These are phyloP conservation scores for Chalciporus chontae DNA, from an alignment of 768 basidiomycete species.

Conservation along the genomic window DNA sequence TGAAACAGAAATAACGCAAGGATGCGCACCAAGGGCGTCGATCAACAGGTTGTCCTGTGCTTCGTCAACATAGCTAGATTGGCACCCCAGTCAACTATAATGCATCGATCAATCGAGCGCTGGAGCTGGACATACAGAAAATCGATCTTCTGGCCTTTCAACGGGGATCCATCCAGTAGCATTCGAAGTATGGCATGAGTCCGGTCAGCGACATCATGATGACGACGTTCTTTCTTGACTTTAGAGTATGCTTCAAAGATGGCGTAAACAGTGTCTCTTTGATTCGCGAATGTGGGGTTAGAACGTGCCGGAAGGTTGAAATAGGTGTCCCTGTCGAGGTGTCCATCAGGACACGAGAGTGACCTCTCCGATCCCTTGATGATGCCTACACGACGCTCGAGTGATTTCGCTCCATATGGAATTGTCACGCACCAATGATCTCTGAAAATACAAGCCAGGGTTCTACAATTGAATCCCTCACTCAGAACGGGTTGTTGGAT, in stretches of 20 bases:
- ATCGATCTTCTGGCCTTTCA: constrained; percentile 47
- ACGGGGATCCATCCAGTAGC: constrained; percentile 23
- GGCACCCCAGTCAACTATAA: background rate
- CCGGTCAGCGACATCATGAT: constrained; percentile 62
- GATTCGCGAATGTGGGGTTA: constrained; percentile 51
- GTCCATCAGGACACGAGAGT: constrained; percentile 30
- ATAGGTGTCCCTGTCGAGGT: constrained; percentile 46
- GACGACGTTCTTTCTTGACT: constrained; percentile 38
- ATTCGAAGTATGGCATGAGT: constrained; percentile 47
- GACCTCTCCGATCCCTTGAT: constrained; percentile 68
- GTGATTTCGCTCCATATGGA: background rate
- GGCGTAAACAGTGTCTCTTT: constrained; percentile 46
- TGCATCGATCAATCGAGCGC: background rate
- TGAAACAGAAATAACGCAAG: background rate
- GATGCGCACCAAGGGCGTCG: constrained; percentile 50
- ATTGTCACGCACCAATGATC: constrained; percentile 48
- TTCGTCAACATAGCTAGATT: constrained; percentile 61
- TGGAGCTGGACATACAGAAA: constrained; percentile 42
- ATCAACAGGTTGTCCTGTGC: constrained; percentile 70
- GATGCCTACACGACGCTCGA: constrained; percentile 37
- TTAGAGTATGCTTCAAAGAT: constrained; percentile 52
- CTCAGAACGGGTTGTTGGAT: background rate
- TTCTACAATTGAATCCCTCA: constrained; percentile 35
- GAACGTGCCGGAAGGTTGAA: constrained; percentile 45
- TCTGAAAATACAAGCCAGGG: constrained; percentile 62